phyloP scores from a whole-genome alignment of 1,284 basidiomycete genomes.

The Rhodofomes roseus region DNA sequence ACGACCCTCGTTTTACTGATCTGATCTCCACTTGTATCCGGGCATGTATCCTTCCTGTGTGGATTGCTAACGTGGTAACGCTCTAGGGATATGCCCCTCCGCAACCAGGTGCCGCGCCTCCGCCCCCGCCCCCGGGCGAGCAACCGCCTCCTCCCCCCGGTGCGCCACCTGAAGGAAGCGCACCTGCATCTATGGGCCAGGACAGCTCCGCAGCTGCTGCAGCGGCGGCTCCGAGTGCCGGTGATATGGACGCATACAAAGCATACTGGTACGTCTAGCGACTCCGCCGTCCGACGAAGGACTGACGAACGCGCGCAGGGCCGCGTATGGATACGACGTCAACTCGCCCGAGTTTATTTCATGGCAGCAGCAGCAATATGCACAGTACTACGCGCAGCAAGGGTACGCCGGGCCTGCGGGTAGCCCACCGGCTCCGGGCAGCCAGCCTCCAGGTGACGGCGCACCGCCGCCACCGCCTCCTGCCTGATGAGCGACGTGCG shows the following conservation, averaged over 20 bases:
- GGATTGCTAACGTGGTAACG: constrained; percentile 20
- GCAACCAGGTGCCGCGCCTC: constrained; percentile 55
- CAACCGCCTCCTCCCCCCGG: constrained; percentile 48
- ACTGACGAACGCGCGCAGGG: constrained; percentile 42
- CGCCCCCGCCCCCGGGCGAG: constrained; percentile 59
- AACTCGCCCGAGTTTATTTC: constrained; percentile 78
- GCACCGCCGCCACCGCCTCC: constrained; percentile 33
- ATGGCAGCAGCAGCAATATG: constrained; percentile 73
- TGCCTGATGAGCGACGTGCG: constrained; percentile 11
- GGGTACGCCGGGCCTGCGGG: constrained; percentile 24
- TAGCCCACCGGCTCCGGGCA: constrained; percentile 18
- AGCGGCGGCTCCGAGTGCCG: constrained; percentile 44
- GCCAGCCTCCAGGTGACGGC: constrained; percentile 35
- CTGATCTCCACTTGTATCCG: constrained; percentile 10
- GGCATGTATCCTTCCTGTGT: constrained; percentile 26
- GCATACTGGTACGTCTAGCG: constrained; percentile 58
- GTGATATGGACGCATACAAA: constrained; percentile 60
- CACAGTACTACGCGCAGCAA: constrained; percentile 61
- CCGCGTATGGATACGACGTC: constrained; percentile 87
- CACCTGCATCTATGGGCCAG: constrained; percentile 28
- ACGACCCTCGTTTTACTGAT: background rate
- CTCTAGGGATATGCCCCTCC: constrained; percentile 59
- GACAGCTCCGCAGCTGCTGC: constrained; percentile 22
- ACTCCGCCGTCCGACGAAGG: too few relatives aligned
- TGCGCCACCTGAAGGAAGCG: constrained; percentile 40